Percentiles rank a stretch among this genome's conserved stretches.
These are phyloP conservation scores for Yarrowia osloensis DNA, from an alignment of 805 yeast species.

Conservation along the genomic window DNA sequence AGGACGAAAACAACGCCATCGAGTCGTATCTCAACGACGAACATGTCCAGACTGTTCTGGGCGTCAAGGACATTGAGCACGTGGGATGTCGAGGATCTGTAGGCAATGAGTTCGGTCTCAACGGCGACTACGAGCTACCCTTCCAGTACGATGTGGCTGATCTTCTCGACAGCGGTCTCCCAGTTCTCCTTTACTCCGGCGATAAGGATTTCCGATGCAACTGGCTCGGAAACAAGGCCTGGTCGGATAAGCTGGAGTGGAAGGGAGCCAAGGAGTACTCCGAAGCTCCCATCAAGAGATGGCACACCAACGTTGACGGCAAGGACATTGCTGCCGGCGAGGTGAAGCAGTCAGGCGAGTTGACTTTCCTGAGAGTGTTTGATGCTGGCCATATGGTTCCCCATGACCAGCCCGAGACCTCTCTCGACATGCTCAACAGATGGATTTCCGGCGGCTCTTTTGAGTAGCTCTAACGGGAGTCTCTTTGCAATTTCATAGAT, in stretches of 20 bases:
- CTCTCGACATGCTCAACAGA: constrained; percentile 79
- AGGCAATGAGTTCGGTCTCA: constrained; percentile 74
- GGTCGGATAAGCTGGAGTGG: constrained; percentile 79
- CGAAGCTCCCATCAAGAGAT: constrained; percentile 43
- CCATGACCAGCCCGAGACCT: constrained; percentile 77
- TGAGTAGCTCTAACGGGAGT: neutral
- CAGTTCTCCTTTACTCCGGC: constrained; percentile 90
- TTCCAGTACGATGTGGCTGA: constrained; percentile 71
- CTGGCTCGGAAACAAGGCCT: constrained; percentile 91
- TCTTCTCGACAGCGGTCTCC: constrained; percentile 69
- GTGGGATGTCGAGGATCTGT: constrained; percentile 59
- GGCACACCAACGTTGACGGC: constrained; percentile 45
- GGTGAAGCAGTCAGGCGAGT: constrained; percentile 67
- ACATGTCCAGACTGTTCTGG: constrained; percentile 74
- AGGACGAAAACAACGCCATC: constrained; percentile 61
- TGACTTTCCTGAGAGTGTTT: constrained; percentile 80
- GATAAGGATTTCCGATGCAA: constrained; percentile 95
- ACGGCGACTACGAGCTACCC: constrained; percentile 93
- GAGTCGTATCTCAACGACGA: constrained; percentile 73
- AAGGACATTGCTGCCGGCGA: constrained; percentile 57
- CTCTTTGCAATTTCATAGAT: neutral
- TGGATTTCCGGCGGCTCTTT: constrained; percentile 60
- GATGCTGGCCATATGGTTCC: constrained; percentile 98
- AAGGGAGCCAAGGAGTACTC: constrained; percentile 56
- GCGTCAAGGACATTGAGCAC: constrained; percentile 70